Base-by-base conservation (phyloP, 148 eudicot species). In the Persicaria tinctoria region DNA sequence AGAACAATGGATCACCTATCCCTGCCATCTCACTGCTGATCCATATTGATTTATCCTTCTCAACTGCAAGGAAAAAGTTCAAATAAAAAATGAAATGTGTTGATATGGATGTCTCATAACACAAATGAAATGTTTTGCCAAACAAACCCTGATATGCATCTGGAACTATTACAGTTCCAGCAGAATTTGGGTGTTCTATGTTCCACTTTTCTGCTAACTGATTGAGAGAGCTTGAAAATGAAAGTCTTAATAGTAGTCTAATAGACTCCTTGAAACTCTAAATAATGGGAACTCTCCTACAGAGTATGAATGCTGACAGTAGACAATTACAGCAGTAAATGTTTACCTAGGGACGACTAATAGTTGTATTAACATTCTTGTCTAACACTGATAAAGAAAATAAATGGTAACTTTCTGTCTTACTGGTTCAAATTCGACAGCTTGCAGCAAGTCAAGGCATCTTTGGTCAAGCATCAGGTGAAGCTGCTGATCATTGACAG, bases 401-500 rank as follows among this genome's bases (percentile, higher is more conserved):
- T 47, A 66, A 38, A 66, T 63, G 46, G 44, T 14, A 5, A 13
- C 17, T 6, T 41, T 66, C 46, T 56, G 23, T 9, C 14, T 7
- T 56, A 17, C 17, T 8, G 32, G 41, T 57, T 45, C 50, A 6
- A 66, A 64, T n/a, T 66, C 53, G 20, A 73, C 88, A 93, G 98
- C 86, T 89, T 93, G 90, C 93, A 90, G 75, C 90, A 90, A 76
- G 82, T 93, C 54, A 90, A 90, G 84, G 86, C 89, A 77, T 86
- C 87, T 45, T 74, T 93, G 72, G 83, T 90, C 68, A 88, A 89
- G 81, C 81, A 83, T 69, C 79, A 89, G 76, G 93, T 91, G 83
- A 93, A 89, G 84, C 77, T 90, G 87, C 86, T 93, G 55, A 76
- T 93, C 77, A 87, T 93, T 76, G 96, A 93, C 75, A 90, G 98